Evolutionary conservation across 305 asterid species (phyloP).

Genomic region (Galium porrigens): DNA sequence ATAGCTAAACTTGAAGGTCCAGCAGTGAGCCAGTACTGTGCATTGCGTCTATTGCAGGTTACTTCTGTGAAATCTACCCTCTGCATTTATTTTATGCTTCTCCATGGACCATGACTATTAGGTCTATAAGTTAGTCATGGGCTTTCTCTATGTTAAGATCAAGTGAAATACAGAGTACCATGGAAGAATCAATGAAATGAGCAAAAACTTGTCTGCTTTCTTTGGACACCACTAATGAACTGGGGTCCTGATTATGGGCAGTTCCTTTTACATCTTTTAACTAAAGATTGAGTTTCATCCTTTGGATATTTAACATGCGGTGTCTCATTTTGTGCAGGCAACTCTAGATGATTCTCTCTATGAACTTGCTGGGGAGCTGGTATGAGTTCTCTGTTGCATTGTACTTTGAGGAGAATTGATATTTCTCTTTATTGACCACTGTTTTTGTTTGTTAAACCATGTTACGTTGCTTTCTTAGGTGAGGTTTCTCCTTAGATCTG

Average conservation of each 20-base stretch:
- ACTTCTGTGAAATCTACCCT: slow-evolving; percentile 9
- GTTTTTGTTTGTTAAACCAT: neutral
- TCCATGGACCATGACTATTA: neutral
- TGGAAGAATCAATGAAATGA: neutral
- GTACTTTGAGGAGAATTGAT: neutral
- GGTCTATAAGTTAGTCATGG: neutral
- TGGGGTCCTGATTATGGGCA: neutral
- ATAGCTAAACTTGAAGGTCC: slow-evolving; percentile 98
- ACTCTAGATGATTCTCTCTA: slow-evolving; percentile 85
- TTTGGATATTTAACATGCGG: slow-evolving; percentile 16
- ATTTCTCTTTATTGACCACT: neutral
- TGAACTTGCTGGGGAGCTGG: slow-evolving; percentile 99
- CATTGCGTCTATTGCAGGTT: slow-evolving; percentile 88
- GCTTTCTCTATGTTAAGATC: neutral
- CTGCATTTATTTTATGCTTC: neutral
- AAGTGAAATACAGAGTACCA: neutral
- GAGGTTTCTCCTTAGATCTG: slow-evolving; percentile 91
- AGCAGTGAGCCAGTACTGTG: slow-evolving; percentile 90
- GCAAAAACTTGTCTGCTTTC: neutral
- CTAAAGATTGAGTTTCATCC: slow-evolving; percentile 7
- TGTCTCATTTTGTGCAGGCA: slow-evolving; percentile 47
- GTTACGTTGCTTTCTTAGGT: slow-evolving; percentile 35
- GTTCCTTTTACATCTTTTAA: neutral
- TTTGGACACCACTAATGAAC: neutral
- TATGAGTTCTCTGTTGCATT: slow-evolving; percentile 19